Evolutionary conservation across 805 yeast genomes (phyloP), one percentile per base, ranked within the genome.

Genomic region (Komagataella populi): DNA sequence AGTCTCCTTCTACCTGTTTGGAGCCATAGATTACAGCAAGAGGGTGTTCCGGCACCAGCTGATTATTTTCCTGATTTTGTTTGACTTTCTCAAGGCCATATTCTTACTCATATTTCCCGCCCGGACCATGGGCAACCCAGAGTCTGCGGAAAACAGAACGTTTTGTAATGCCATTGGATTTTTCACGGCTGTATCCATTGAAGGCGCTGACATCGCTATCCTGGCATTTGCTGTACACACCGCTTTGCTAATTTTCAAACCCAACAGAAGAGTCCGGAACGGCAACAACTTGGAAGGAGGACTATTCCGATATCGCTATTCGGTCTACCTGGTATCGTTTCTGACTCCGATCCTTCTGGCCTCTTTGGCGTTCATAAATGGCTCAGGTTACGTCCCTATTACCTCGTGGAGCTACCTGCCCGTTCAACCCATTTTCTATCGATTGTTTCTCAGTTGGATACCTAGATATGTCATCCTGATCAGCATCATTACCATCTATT

Each of bases 161-260:
- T 78, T 84, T 60, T 78, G 83, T 58, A 78, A 81, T 59, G 77
- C 80, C 4, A 74, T 84, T 43, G 96, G 96, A 2, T 88, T 85
- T 71, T 81, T 87, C 64, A 84, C 95, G 1, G 86, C 90, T 3
- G 72, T 81, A 45, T 74, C 87, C 20, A 83, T 85, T 12, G 95
- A 87, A 64, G 95, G 95, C 18, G 88, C 90, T 1, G 97, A 89
- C 65, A 61, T 87, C 43, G 89, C 93, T 16, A 89, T 88, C 50
- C 68, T 87, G 36, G 74, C 83, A 43, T 84, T 89, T 66, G 96
- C 96, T 1, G 66, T 88, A 14, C 96, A 89, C 65, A 84, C 91
- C 7, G 87, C 80, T 23, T 61, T 88, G 46, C 67, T 87, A 30
- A 83, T 89, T 4, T 85, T 87, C 63, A 69, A 71, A 53, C 87